Base-by-base conservation (phyloP, 352 stramenopile species). In the Halophytophthora polymorphica region DNA sequence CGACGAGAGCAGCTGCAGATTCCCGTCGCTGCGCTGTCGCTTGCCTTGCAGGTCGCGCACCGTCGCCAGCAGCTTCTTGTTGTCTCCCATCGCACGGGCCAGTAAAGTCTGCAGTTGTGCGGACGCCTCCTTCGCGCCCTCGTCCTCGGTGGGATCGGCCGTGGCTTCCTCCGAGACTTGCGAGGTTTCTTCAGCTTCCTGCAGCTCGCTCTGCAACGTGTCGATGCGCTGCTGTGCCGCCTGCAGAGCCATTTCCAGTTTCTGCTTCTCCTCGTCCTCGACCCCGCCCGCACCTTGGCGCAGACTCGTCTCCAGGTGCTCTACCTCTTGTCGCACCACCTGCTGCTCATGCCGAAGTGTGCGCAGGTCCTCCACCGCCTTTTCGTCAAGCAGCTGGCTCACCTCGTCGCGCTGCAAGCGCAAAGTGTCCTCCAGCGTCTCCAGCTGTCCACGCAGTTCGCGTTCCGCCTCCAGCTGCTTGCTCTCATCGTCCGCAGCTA, bases 31-130 rank as follows among this genome's bases (percentile, higher is more conserved):
- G 62, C 54, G 60, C 43, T 60, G 41, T 31, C 55, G 65, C 58
- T 79, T 83, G 71, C 81, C 69, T 74, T 88, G 71, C 28, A 87
- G 46, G n/a, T 81, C 63, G 54, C 73, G 68, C 46, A 87, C 69
- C 15, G 73, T 85, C 45, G 79, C 71, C 29, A 84, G 61, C 35
- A 90, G 64, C 34, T 87, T 67, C 37, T 66, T 64, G 29, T 87
- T 88, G 44, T 88, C 75, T 21, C 56, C 68, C 10, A 90, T 41
- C 33, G 75, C 71, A 33, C 53, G 64, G 29, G 83, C 61, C 10
- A 90, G 44, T 23, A 84, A 39, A 21, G 67, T 78, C 43, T 83
- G 66, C 11, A 84, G 59, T 44, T 75, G 54, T 46, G 64, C 37
- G 39, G 61, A 52, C 18, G 44, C 23, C 17, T 60, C 47, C 0